Percentiles rank a stretch among this genome's conserved stretches.
phyloP scores from a whole-genome alignment of 1,284 basidiomycete species.

The Phellopilus nigrolimitatus region DNA sequence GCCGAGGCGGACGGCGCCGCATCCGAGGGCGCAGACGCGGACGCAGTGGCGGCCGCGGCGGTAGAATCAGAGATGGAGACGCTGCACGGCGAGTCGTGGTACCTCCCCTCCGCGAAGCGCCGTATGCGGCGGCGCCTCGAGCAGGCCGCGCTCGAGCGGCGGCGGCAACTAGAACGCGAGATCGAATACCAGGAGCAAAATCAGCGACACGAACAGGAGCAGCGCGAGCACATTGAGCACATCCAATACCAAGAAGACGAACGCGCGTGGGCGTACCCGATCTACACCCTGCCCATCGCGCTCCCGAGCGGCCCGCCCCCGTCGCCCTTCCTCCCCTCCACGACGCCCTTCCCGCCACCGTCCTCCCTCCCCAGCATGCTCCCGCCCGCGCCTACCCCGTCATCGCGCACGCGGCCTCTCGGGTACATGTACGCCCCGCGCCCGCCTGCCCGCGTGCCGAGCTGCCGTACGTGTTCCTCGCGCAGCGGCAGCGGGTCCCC shows the following conservation, averaged over 20 bases:
- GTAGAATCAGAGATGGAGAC: slow-evolving; percentile 19
- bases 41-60: neutral
- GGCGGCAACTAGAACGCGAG: too few relatives aligned
- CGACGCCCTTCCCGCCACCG: neutral
- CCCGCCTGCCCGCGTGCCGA: neutral
- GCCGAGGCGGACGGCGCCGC: neutral
- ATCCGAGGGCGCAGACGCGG: neutral
- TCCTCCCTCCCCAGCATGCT: neutral
- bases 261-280: too few relatives aligned
- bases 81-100: slow-evolving; percentile 16
- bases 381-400: neutral
- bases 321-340: neutral
- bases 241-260: too few relatives aligned
- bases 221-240: too few relatives aligned
- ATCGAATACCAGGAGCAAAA: neutral
- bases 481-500: slow-evolving; percentile 8
- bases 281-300: too few relatives aligned
- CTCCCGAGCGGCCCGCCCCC: slow-evolving; percentile 2
- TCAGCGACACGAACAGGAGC: neutral
- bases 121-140: slow-evolving; percentile 1
- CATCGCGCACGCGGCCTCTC: neutral
- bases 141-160: too few relatives aligned
- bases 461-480: slow-evolving; percentile 14
- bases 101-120: slow-evolving; percentile 12
- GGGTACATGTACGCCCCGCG: slow-evolving; percentile 17